Base-by-base conservation (phyloP, 495 filamentous ascomycete species). In the Penicillium daleae region DNA sequence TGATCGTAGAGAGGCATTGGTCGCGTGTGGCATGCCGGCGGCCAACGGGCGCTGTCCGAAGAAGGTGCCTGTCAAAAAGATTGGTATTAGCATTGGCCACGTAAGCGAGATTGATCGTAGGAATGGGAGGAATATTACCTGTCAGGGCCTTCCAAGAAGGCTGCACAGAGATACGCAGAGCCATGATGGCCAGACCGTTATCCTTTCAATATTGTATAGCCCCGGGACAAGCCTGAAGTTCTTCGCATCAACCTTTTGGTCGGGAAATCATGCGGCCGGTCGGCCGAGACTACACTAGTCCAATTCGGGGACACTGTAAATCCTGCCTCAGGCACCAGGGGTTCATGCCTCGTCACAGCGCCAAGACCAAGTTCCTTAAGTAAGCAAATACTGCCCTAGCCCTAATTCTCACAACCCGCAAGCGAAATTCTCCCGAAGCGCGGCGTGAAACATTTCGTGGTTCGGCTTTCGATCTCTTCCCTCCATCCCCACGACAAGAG, bases 91-190 rank as follows among this genome's bases (percentile, higher is more conserved):
- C 58, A 62, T 61, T 42, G 22, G 37, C 8, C 50, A 6, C 29
- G n/a, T 2, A 40, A 12, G 32, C 4, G 15, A 31, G 46, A 15
- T 32, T 61, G 21, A 51, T 42, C 26, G 26, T 12, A 15, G 17
- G 32, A 37, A 52, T 50, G 26, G 10, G 37, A 40, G 24, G 40
- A 50, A 60, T 46, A 76, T 76, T 81, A 91, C 92, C 77, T 60
- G 81, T 84, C 35, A 89, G 79, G 24, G 83, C 84, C 71, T 85
- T 84, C 35, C 89, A 78, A 71, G 86, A 85, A 69, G 87, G 80
- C 61, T 85, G 78, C 60, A 83, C 66, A 57, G 86, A 80, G 80
- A 93, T 82, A 81, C 90, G 87, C 26, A 89, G 90, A 69, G 92
- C 86, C 91, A 95, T 95, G 54, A 62, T 80, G 77, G 48, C 31